Conservation (phyloP, 2,329 filamentous ascomycete species). For the Alternaria brassicicola region DNA sequence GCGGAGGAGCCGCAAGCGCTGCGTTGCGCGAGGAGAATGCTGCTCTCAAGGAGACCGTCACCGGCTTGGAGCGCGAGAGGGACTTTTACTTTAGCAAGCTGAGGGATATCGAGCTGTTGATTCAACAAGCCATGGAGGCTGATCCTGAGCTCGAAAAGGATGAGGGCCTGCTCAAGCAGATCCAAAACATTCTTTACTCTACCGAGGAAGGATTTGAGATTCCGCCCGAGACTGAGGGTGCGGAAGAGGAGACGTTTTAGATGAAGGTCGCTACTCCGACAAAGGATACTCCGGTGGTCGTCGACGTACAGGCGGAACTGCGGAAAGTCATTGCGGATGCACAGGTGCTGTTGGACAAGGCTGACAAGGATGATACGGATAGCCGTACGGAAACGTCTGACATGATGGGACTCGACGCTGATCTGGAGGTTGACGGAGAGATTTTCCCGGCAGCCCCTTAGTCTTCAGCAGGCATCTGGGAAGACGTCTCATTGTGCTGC, state of each 20-base stretch:
- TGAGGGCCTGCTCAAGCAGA: constrained; percentile 90
- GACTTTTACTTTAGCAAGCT: constrained; percentile 99
- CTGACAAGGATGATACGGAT: not conserved
- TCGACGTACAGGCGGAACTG: not conserved
- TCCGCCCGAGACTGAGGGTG: constrained; percentile 75
- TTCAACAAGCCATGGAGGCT: constrained; percentile 91
- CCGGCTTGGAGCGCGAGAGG: constrained; percentile 89
- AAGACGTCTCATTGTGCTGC: too few relatives aligned
- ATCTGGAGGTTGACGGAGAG: rapidly evolving
- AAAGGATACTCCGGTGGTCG: constrained; percentile 3
- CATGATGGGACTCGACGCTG: not conserved
- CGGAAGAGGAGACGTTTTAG: constrained; percentile 70
- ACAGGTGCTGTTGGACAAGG: constrained; percentile 8
- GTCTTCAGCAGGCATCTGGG: not conserved
- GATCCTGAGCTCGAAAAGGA: constrained; percentile 94
- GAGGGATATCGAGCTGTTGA: constrained; percentile 90
- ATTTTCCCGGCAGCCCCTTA: too few relatives aligned
- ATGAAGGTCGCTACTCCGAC: constrained; percentile 2
- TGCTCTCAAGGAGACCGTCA: constrained; percentile 92
- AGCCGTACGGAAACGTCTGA: not conserved
- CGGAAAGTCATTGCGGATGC: constrained; percentile 9
- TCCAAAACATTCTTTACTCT: constrained; percentile 95
- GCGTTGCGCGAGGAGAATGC: constrained; percentile 84
- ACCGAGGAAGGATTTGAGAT: constrained; percentile 89
- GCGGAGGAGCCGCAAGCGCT: constrained; percentile 66